Percentiles rank a stretch among this genome's conserved stretches.
These are phyloP conservation scores for Colletotrichum sp. DNA, from an alignment of 2,329 filamentous ascomycete species.

Conservation along the genomic window DNA sequence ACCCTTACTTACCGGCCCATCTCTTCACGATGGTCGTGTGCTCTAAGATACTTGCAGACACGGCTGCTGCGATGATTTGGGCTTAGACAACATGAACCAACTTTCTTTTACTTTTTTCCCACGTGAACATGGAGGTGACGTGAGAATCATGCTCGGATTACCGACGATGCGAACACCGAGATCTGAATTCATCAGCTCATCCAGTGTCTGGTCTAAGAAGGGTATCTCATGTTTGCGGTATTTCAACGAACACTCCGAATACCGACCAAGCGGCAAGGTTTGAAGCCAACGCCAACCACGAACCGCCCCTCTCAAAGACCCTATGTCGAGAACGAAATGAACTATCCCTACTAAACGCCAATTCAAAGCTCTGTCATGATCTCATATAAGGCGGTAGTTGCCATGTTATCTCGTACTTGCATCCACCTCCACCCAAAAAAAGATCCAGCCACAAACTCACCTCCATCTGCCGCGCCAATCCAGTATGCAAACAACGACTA, in stretches of 20 bases:
- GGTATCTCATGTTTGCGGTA: not conserved
- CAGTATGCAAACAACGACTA: not conserved
- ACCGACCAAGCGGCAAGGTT: not conserved
- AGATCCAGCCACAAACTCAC: not conserved
- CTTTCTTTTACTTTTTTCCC: not conserved
- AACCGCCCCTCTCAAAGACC: not conserved
- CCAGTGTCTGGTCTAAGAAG: not conserved
- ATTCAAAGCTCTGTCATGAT: not conserved
- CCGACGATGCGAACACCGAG: not conserved
- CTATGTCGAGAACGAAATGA: not conserved
- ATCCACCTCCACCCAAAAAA: not conserved
- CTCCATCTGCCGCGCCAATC: not conserved
- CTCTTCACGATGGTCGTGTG: not conserved
- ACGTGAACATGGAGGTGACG: not conserved
- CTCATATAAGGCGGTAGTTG: not conserved
- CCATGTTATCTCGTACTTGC: not conserved
- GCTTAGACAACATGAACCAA: not conserved
- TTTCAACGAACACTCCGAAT: not conserved
- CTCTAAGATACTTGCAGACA: slow-evolving; percentile 8
- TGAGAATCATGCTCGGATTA: not conserved
- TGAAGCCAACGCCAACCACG: not conserved
- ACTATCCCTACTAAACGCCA: not conserved
- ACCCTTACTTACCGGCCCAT: not conserved
- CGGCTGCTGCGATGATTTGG: not conserved
- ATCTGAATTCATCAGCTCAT: not conserved